These are phyloP conservation scores for Apiotrichum montevideense DNA, from an alignment of 1,284 basidiomycete genomes.

Conservation along the genomic window DNA sequence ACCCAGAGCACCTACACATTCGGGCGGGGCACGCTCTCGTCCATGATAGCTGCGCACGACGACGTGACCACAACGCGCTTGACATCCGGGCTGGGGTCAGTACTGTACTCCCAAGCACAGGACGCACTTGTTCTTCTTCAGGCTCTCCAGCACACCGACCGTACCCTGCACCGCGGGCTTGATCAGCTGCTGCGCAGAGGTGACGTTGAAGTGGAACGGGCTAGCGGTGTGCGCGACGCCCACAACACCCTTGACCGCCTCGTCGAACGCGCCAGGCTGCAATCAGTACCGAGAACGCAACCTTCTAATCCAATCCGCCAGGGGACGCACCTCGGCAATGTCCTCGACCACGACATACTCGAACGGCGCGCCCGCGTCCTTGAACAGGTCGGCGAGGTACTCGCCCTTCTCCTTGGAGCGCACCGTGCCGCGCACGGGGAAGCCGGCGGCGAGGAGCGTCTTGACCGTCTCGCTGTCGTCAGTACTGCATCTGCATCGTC, in stretches of 20 bases:
- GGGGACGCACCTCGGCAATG: conserved; percentile 50
- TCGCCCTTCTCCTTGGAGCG: conserved; percentile 53
- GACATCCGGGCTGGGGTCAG: conserved; percentile 46
- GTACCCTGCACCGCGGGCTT: conserved; percentile 62
- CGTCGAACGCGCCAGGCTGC: conserved; percentile 62
- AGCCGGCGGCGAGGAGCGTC: conserved; percentile 28
- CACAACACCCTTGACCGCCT: conserved; percentile 61
- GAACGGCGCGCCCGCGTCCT: conserved; percentile 48
- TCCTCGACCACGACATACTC: conserved; percentile 54
- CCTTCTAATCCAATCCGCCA: background rate
- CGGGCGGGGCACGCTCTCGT: conserved; percentile 20
- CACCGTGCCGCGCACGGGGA: conserved; percentile 55
- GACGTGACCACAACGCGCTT: conserved; percentile 62
- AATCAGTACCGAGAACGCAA: background rate
- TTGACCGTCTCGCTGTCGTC: conserved; percentile 26
- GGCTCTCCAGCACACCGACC: conserved; percentile 54
- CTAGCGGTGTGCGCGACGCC: conserved; percentile 49
- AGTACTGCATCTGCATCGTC: background rate
- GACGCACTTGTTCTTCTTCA: conserved; percentile 53
- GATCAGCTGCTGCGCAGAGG: conserved; percentile 52
- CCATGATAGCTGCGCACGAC: conserved; percentile 55
- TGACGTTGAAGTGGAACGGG: conserved; percentile 36
- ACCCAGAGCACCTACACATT: conserved; percentile 6
- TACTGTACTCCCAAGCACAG: too few relatives aligned
- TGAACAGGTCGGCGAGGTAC: conserved; percentile 53